These are phyloP conservation scores for Lipomyces yarrowii DNA, from an alignment of 1,139 yeast genomes.

Conservation along the genomic window DNA sequence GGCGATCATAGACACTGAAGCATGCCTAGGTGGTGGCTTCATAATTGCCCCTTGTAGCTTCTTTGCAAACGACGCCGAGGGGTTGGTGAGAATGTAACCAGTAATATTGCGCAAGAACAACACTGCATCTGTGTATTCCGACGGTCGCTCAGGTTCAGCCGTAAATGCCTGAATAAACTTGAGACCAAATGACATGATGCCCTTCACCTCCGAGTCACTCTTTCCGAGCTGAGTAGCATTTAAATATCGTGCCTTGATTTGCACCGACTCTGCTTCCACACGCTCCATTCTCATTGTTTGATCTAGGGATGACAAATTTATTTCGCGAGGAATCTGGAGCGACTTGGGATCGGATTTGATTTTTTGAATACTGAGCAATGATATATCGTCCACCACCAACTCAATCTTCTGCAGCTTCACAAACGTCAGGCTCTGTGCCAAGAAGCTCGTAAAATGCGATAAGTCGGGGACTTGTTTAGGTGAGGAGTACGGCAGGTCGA, in stretches of 20 bases:
- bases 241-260: constrained; percentile 42
- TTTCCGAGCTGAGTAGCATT: constrained; percentile 44
- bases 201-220: constrained; percentile 32
- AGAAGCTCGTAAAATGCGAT: constrained; percentile 44
- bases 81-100: constrained; percentile 40
- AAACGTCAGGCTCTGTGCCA: constrained; percentile 46
- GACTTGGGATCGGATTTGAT: constrained; percentile 35
- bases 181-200: constrained; percentile 38
- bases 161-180: constrained; percentile 41
- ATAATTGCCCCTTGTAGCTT: constrained; percentile 46
- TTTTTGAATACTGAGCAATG: constrained; percentile 40
- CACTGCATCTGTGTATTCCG: constrained; percentile 40
- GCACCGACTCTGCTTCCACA: constrained; percentile 39
- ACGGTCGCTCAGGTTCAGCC: constrained; percentile 41
- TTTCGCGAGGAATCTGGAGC: constrained; percentile 37
- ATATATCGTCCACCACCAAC: constrained; percentile 39
- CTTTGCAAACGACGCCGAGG: constrained; percentile 40
- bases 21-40: constrained; percentile 48
- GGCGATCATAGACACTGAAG: constrained; percentile 43
- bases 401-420: constrained; percentile 42
- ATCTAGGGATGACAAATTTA: constrained; percentile 37
- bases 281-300: constrained; percentile 33
- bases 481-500: constrained; percentile 45
- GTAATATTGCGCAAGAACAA: constrained; percentile 42
- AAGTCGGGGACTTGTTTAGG: constrained; percentile 42